A percentile compares a stretch with the other conserved stretches of the same genome.
These are phyloP conservation scores for Ottelia alismoides DNA, from an alignment of 106 monocot species.

Conservation along the genomic window DNA sequence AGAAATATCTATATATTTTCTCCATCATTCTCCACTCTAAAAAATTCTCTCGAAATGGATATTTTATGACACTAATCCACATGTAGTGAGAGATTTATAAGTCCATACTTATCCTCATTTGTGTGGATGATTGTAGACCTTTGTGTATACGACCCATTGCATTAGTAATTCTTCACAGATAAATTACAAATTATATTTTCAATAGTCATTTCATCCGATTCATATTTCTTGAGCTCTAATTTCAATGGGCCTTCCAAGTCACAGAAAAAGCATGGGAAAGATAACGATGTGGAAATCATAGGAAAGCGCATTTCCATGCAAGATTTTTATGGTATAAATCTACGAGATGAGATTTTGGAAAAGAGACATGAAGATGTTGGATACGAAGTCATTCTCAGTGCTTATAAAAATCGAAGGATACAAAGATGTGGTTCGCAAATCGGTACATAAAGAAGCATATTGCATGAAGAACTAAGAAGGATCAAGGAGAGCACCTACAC, in stretches of 20 bases:
- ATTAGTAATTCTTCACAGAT: too few relatives aligned
- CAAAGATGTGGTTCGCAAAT: slow-evolving; percentile 5
- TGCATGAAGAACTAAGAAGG: background rate
- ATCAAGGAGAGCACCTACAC: slow-evolving; percentile 1
- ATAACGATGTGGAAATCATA: background rate
- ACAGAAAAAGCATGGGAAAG: background rate
- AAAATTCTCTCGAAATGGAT: too few relatives aligned
- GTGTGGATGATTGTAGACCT: too few relatives aligned
- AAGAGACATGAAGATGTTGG: slow-evolving; percentile 16
- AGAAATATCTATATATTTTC: too few relatives aligned
- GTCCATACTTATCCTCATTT: too few relatives aligned
- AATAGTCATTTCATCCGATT: slow-evolving; percentile 21
- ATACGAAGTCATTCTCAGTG: background rate
- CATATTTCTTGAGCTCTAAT: slow-evolving; percentile 22
- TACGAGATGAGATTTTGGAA: slow-evolving; percentile 13
- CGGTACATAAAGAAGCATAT: slow-evolving; percentile 4
- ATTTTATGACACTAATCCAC: too few relatives aligned
- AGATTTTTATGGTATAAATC: slow-evolving; percentile 3
- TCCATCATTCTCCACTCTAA: too few relatives aligned
- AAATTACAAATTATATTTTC: too few relatives aligned
- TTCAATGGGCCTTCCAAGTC: background rate
- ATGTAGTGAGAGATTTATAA: too few relatives aligned
- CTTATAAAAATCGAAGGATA: slow-evolving; percentile 8
- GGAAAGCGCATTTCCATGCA: slow-evolving; percentile 1
- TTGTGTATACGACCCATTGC: too few relatives aligned